Evolutionary conservation across 208 protist species (phyloP).

Genomic region (Wallacemonas sp.): DNA sequence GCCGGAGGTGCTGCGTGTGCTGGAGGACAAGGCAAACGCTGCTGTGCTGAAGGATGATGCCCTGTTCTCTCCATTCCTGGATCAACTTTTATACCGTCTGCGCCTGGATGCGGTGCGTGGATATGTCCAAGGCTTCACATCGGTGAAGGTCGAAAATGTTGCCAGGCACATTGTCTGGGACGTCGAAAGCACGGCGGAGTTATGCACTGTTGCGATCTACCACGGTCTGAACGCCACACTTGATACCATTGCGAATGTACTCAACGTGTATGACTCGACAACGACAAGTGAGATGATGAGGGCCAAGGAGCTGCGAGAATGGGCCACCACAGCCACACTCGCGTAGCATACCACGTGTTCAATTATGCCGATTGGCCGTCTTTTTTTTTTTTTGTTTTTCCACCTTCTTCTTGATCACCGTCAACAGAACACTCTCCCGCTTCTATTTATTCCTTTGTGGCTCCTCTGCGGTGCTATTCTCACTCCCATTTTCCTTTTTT

Average conservation of each 20-base stretch:
- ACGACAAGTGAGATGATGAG: conserved; percentile 15
- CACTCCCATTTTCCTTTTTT: neutral
- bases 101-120: conserved; percentile 89
- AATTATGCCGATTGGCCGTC: neutral
- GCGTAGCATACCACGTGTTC: neutral
- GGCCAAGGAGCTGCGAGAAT: conserved; percentile 25
- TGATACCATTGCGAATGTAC: conserved; percentile 31
- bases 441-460: no score
- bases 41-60: conserved; percentile 79
- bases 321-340: conserved; percentile 15
- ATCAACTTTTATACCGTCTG: conserved; percentile 90
- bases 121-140: conserved; percentile 90
- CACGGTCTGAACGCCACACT: conserved; percentile 79
- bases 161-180: conserved; percentile 79
- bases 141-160: conserved; percentile 40
- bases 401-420: conserved; percentile 6
- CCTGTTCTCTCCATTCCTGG: conserved; percentile 90
- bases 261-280: conserved; percentile 29
- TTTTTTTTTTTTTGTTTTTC: conserved; percentile 12
- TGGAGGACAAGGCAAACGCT: conserved; percentile 52
- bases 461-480: no score
- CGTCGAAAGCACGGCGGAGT: conserved; percentile 72
- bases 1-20: conserved; percentile 81
- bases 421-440: conserved; percentile 4
- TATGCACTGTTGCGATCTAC: conserved; percentile 93